Evolutionary conservation across 768 basidiomycete genomes (phyloP).

Genomic region (Amanita pallidorosea): DNA sequence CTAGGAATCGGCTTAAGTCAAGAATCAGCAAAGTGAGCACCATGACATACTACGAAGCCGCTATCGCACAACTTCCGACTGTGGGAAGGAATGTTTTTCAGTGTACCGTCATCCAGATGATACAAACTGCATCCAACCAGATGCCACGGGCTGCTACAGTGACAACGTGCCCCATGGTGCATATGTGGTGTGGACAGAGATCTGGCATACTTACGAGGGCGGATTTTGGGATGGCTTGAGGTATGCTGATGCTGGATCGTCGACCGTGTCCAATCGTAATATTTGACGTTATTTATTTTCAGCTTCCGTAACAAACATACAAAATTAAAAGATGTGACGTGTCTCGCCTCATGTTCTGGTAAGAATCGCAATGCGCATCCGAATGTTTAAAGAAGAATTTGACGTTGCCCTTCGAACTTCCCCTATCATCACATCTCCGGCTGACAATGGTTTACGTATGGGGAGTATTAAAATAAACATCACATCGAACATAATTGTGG

Average conservation of each 20-base stretch:
- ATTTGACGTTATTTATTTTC: neutral
- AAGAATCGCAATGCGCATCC: too few species aligned
- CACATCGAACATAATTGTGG: slow-evolving; percentile 56
- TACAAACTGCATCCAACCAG: slow-evolving; percentile 25
- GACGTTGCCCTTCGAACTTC: neutral
- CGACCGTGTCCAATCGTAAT: slow-evolving; percentile 4
- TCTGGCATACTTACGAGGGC: slow-evolving; percentile 25
- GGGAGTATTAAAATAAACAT: slow-evolving; percentile 27
- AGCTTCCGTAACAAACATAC: neutral
- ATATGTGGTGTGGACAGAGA: slow-evolving; percentile 7
- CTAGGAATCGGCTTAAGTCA: slow-evolving; percentile 10
- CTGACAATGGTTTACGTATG: neutral
- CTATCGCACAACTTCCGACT: slow-evolving; percentile 30
- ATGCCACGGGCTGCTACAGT: slow-evolving; percentile 15
- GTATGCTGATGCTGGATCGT: slow-evolving; percentile 25
- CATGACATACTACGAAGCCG: slow-evolving; percentile 26
- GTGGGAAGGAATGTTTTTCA: slow-evolving; percentile 12
- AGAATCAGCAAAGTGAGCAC: neutral
- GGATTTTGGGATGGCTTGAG: slow-evolving; percentile 27
- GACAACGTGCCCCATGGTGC: slow-evolving; percentile 11
- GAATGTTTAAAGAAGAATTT: too few species aligned
- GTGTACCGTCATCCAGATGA: slow-evolving; percentile 23
- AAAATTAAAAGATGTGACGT: neutral
- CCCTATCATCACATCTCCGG: neutral
- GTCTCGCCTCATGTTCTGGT: too few species aligned